A percentile compares a stretch with the other conserved stretches of the same genome.
phyloP scores from a whole-genome alignment of 1,284 basidiomycete species.

The Omphalotus olearius region DNA sequence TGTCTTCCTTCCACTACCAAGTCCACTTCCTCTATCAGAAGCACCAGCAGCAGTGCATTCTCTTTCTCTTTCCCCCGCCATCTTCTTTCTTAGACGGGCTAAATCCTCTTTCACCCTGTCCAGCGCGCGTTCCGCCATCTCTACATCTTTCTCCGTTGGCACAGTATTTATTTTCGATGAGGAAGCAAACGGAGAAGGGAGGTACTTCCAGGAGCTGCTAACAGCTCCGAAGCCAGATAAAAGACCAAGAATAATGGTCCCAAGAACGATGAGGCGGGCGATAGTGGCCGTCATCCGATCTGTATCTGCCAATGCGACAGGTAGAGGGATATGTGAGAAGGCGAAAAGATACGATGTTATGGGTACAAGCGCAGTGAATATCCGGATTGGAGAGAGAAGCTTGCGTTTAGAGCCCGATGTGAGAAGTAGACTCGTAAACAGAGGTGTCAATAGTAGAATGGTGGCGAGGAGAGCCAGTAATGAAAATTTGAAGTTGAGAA shows the following conservation, averaged over 20 bases:
- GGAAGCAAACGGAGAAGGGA: slow-evolving; percentile 14
- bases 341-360: slow-evolving; percentile 53
- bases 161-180: slow-evolving; percentile 23
- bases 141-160: slow-evolving; percentile 47
- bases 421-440: slow-evolving; percentile 55
- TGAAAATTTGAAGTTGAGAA: slow-evolving; percentile 61
- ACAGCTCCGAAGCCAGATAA: slow-evolving; percentile 75
- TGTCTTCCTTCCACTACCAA: no score
- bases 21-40: slow-evolving; percentile 14
- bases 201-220: slow-evolving; percentile 53
- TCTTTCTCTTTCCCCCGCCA: slow-evolving; percentile 32
- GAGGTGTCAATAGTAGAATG: slow-evolving; percentile 59
- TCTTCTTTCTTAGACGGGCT: neutral
- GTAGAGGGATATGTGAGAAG: slow-evolving; percentile 65
- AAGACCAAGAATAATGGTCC: slow-evolving; percentile 66
- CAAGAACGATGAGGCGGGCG: slow-evolving; percentile 68
- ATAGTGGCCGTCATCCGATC: slow-evolving; percentile 43
- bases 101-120: slow-evolving; percentile 51
- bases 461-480: slow-evolving; percentile 49
- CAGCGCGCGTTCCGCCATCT: slow-evolving; percentile 45
- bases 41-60: slow-evolving; percentile 21
- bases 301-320: slow-evolving; percentile 35
- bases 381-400: slow-evolving; percentile 19
- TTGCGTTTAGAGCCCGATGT: slow-evolving; percentile 13
- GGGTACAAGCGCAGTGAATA: slow-evolving; percentile 43